A percentile compares a stretch with the other conserved stretches of the same genome.
These are phyloP conservation scores for Pharus latifolius DNA, from an alignment of 176 grass and related monocot species.

Conservation along the genomic window DNA sequence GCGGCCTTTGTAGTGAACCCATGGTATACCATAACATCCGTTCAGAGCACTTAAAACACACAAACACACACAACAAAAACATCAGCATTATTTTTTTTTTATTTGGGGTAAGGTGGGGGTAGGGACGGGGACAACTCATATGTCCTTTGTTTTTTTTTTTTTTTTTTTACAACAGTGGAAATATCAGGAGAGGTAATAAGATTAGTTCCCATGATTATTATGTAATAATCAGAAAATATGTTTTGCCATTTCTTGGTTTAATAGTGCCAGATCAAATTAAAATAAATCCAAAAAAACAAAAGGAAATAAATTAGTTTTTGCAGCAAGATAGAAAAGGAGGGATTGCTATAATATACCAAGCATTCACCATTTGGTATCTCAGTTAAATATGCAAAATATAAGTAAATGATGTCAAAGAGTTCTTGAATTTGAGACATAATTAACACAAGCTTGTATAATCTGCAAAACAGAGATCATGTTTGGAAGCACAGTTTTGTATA, in stretches of 20 bases:
- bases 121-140: too few species aligned
- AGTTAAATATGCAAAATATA: background rate
- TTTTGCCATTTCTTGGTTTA: background rate
- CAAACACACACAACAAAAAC: conserved; percentile 16
- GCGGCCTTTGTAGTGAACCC: conserved; percentile 94
- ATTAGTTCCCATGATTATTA: background rate
- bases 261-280: background rate
- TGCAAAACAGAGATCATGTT: background rate
- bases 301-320: background rate
- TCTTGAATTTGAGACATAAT: conserved; percentile 1
- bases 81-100: conserved; percentile 7
- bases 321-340: background rate
- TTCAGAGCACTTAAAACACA: conserved; percentile 66
- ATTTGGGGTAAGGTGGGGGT: too few species aligned
- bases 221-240: background rate
- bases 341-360: background rate
- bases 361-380: background rate
- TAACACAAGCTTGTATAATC: background rate
- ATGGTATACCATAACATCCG: conserved; percentile 87
- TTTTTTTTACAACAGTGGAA: too few species aligned
- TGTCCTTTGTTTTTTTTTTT: too few species aligned
- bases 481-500: conserved; percentile 5
- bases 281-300: background rate
- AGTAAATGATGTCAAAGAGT: background rate
- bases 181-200: background rate